phyloP scores from a whole-genome alignment of 305 asterid species.

The Fraxinus greggii region DNA sequence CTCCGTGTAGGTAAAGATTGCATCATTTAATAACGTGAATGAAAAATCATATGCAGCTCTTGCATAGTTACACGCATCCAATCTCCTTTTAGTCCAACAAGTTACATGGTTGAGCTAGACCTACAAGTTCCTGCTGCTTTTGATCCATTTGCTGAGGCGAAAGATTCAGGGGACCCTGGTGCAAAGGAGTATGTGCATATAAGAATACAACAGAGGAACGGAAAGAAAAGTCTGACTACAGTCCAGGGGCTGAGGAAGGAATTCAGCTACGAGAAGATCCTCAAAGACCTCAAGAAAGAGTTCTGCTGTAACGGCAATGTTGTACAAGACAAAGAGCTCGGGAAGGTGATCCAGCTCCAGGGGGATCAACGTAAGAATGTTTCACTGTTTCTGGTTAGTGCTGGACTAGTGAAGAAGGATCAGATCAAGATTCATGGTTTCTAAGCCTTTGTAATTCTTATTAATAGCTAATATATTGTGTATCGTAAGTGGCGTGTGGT shows the following conservation, averaged over 20 bases:
- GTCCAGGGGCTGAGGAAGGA: conserved; percentile 68
- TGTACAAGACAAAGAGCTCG: conserved; percentile 68
- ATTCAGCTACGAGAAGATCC: conserved; percentile 70
- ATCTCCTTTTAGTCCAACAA: conserved; percentile 22
- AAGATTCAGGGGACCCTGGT: conserved; percentile 57
- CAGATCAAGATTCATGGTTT: conserved; percentile 87
- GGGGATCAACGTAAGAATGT: conserved; percentile 87
- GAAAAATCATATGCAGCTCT: conserved; percentile 5
- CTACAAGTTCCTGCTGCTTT: conserved; percentile 57
- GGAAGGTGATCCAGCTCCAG: conserved; percentile 78
- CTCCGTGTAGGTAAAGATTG: background rate
- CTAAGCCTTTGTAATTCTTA: conserved; percentile 12
- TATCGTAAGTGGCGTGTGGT: background rate
- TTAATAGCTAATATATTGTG: background rate
- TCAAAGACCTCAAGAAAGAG: conserved; percentile 66
- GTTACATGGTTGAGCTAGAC: conserved; percentile 73
- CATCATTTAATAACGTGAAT: background rate
- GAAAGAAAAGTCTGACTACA: conserved; percentile 71
- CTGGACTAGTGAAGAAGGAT: conserved; percentile 65
- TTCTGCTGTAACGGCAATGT: conserved; percentile 87
- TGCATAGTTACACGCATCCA: background rate
- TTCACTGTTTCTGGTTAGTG: conserved; percentile 50
- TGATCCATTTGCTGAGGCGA: conserved; percentile 79
- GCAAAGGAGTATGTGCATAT: conserved; percentile 75
- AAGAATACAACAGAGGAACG: conserved; percentile 83